A percentile compares a stretch with the other conserved stretches of the same genome.
These are phyloP conservation scores for Pseudomicrostroma phylloplanum DNA, from an alignment of 1,284 basidiomycete species.

Conservation along the genomic window DNA sequence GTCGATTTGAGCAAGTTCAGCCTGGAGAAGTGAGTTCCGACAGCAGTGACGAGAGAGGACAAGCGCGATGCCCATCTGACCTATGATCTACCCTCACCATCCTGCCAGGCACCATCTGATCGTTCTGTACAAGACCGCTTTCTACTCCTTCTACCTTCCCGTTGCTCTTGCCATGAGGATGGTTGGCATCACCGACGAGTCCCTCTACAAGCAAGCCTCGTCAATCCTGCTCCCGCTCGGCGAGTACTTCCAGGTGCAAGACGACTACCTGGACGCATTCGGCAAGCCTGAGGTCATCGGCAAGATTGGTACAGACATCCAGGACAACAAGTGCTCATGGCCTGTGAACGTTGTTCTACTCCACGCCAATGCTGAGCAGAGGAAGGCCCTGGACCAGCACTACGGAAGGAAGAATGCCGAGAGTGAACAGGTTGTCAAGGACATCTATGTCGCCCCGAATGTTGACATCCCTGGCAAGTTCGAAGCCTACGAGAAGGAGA, in stretches of 20 bases:
- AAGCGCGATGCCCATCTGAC: neutral
- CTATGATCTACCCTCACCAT: neutral
- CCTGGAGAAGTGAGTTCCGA: conserved; percentile 55
- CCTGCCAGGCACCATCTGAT: conserved; percentile 73
- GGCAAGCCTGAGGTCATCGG: conserved; percentile 86
- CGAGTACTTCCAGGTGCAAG: conserved; percentile 98
- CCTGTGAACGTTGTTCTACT: conserved; percentile 82
- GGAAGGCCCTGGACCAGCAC: conserved; percentile 62
- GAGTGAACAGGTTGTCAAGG: conserved; percentile 67
- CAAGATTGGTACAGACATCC: conserved; percentile 94
- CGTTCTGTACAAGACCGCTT: conserved; percentile 95
- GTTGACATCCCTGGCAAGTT: conserved; percentile 62
- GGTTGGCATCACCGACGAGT: conserved; percentile 63
- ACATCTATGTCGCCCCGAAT: conserved; percentile 67
- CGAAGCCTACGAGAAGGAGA: conserved; percentile 69
- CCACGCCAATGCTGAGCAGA: conserved; percentile 61
- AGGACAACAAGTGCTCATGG: conserved; percentile 99
- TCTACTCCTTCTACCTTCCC: conserved; percentile 97
- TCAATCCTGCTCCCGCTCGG: conserved; percentile 85
- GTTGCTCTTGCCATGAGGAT: conserved; percentile 86
- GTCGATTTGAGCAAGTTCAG: conserved; percentile 86
- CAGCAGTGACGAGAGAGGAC: conserved; percentile 53
- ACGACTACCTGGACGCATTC: conserved; percentile 92
- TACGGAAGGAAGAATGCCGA: conserved; percentile 76
- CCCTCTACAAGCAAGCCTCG: conserved; percentile 71